phyloP scores from a whole-genome alignment of 2,329 filamentous ascomycete species.

The Fusarium oligoseptatum region DNA sequence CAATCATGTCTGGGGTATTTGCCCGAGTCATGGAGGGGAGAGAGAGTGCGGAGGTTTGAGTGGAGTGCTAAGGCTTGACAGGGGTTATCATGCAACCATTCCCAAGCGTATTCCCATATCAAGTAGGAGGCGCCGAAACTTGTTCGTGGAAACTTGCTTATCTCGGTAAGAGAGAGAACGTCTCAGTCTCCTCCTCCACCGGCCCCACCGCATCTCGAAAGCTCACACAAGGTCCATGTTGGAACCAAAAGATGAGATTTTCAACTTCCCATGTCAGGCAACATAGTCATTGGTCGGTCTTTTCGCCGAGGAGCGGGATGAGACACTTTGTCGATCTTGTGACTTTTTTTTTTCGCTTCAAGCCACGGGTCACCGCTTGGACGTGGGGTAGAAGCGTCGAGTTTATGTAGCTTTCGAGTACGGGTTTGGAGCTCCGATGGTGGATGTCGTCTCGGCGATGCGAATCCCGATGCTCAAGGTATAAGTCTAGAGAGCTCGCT shows the following conservation, averaged over 20 bases:
- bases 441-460: neutral
- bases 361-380: neutral
- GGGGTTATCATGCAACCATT: neutral
- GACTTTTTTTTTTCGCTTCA: neutral
- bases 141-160: conserved; percentile 18
- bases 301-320: neutral
- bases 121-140: conserved; percentile 30
- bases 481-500: conserved; percentile 31
- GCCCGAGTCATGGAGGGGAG: neutral
- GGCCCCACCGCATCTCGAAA: conserved; percentile 2
- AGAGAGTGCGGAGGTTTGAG: conserved; percentile 16
- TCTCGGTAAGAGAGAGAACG: conserved; percentile 3
- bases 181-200: conserved; percentile 9
- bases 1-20: conserved; percentile 18
- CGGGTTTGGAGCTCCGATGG: conserved; percentile 21
- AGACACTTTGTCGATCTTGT: conserved; percentile 15
- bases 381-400: neutral
- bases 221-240: neutral
- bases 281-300: neutral
- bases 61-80: neutral
- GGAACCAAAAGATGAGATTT: neutral
- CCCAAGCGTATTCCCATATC: conserved; percentile 5
- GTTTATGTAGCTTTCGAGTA: neutral
- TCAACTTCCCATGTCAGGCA: neutral
- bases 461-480: conserved; percentile 4